Evolutionary conservation across 2,329 filamentous ascomycete species (phyloP).

Genomic region (Xylaria hypoxylon): DNA sequence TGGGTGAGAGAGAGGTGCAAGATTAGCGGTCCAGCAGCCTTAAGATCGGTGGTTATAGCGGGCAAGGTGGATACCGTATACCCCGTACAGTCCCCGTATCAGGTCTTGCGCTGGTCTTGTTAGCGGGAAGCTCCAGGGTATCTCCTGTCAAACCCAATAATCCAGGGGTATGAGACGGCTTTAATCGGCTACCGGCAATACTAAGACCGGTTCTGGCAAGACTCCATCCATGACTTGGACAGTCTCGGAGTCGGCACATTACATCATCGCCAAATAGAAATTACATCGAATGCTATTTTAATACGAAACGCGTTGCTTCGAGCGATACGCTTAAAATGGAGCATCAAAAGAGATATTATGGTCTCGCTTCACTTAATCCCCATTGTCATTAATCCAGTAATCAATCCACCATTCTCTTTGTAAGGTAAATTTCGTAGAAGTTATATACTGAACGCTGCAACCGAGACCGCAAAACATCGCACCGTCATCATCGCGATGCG

Average conservation of each 20-base stretch:
- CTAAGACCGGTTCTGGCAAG: too few species aligned
- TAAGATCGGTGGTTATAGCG: constrained; percentile 25
- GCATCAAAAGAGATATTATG: neutral
- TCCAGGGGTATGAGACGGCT: neutral
- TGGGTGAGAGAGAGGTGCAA: constrained; percentile 1
- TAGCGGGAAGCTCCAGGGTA: neutral
- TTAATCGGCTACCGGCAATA: constrained; percentile 26
- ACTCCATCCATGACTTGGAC: too few species aligned
- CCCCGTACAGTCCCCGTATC: too few species aligned
- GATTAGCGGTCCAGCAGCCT: constrained; percentile 20
- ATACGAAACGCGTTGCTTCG: too few species aligned
- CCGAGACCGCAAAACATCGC: neutral
- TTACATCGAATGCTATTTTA: neutral
- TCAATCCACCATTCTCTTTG: too few species aligned
- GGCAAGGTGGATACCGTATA: constrained; percentile 2
- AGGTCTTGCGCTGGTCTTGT: too few species aligned
- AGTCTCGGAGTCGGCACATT: constrained; percentile 8
- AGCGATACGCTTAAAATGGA: too few species aligned
- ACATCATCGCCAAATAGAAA: constrained; percentile 6
- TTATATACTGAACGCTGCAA: neutral
- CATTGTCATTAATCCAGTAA: neutral
- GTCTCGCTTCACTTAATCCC: neutral
- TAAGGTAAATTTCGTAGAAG: neutral
- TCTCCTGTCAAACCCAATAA: neutral
- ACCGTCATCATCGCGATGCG: neutral